These are phyloP conservation scores for Scorias spongiosa DNA, from an alignment of 2,329 filamentous ascomycete genomes.

Conservation along the genomic window DNA sequence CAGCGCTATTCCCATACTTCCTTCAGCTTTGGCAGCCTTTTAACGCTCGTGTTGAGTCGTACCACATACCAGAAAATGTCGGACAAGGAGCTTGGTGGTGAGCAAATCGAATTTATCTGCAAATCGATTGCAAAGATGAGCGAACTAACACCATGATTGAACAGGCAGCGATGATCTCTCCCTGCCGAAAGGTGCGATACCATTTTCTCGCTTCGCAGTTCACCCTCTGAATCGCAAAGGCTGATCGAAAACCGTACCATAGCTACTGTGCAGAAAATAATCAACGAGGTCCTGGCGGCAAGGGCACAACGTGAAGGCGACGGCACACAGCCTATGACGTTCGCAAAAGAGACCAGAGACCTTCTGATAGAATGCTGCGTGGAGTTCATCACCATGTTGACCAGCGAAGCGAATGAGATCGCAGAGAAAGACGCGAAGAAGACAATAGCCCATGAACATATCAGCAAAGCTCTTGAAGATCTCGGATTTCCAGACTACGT, in stretches of 20 bases:
- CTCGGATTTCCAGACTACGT: conserved; percentile 91
- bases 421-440: conserved; percentile 98
- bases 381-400: conserved; percentile 96
- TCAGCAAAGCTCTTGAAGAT: conserved; percentile 84
- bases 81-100: conserved; percentile 39
- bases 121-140: background rate
- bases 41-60: no score
- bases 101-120: conserved; percentile 8
- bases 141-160: background rate
- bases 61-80: conserved; percentile 27
- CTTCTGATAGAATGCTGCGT: conserved; percentile 96
- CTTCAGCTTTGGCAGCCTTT: no score
- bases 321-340: conserved; percentile 46
- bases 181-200: conserved; percentile 36
- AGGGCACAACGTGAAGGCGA: conserved; percentile 4
- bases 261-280: conserved; percentile 68
- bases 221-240: no score
- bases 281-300: conserved; percentile 67
- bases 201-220: background rate
- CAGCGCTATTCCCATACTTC: no score
- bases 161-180: conserved; percentile 41
- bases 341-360: conserved; percentile 89
- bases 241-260: background rate
- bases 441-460: conserved; percentile 96
- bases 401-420: conserved; percentile 97